A percentile compares a stretch with the other conserved stretches of the same genome.
phyloP scores from a whole-genome alignment of 1,284 basidiomycete genomes.

The Baeospora myosura region DNA sequence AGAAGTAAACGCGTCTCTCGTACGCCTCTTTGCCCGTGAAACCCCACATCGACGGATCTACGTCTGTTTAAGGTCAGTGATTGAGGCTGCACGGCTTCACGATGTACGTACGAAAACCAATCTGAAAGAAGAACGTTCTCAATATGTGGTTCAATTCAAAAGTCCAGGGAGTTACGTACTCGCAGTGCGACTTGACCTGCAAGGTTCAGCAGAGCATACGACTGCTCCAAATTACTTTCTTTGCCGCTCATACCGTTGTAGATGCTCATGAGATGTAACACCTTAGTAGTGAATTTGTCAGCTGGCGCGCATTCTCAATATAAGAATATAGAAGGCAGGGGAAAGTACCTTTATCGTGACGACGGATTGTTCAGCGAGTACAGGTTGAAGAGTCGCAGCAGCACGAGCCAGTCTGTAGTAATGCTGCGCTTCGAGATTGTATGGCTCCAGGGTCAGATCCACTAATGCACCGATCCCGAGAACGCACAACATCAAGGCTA shows the following conservation, averaged over 20 bases:
- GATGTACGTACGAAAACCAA: slow-evolving; percentile 37
- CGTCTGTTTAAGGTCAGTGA: slow-evolving; percentile 27
- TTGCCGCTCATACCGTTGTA: slow-evolving; percentile 48
- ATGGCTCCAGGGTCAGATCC: slow-evolving; percentile 39
- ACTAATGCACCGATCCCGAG: slow-evolving; percentile 44
- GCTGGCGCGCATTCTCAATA: slow-evolving; percentile 3
- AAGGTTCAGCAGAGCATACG: slow-evolving; percentile 38
- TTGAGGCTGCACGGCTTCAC: not conserved
- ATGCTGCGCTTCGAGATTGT: slow-evolving; percentile 46
- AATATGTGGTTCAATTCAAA: slow-evolving; percentile 3
- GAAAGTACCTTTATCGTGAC: slow-evolving; percentile 36
- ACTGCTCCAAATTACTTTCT: slow-evolving; percentile 40
- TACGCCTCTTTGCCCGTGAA: slow-evolving; percentile 42
- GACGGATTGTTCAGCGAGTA: slow-evolving; percentile 35
- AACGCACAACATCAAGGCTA: slow-evolving; percentile 42
- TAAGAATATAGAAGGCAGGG: not conserved
- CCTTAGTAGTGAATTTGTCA: slow-evolving; percentile 16
- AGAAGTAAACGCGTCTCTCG: slow-evolving; percentile 47
- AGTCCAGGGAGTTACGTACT: slow-evolving; percentile 24
- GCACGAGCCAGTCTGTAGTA: slow-evolving; percentile 45
- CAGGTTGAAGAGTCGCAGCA: slow-evolving; percentile 37
- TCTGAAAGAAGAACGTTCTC: slow-evolving; percentile 26
- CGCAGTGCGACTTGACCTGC: slow-evolving; percentile 38
- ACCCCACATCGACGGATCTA: slow-evolving; percentile 48
- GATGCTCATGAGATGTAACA: slow-evolving; percentile 43